Base-by-base conservation (phyloP, 768 basidiomycete genomes). In the Leccinum longicurvipes region DNA sequence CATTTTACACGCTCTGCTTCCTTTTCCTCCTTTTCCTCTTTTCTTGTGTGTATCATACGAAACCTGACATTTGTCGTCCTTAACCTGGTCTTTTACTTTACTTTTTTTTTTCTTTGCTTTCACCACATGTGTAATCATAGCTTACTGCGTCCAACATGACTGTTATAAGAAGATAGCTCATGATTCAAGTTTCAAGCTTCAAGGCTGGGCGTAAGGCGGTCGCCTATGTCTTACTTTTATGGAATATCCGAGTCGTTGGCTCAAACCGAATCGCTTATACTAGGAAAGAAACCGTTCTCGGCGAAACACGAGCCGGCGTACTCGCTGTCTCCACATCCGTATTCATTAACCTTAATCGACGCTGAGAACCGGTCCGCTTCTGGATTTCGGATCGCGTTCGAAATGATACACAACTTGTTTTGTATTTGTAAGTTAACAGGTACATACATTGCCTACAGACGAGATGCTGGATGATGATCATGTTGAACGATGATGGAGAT, bases 31-130 rank as follows among this genome's bases (percentile, higher is more conserved):
- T 55, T 55, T 32, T 11, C 47, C 56, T 48, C 42, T 52, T 54
- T 62, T 47, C 51, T 57, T 49, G 25, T 47, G 15, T 66, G 64
- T 61, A 66, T 50, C 53, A 53, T 59, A 60, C 36, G 14, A 28
- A 44, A 44, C 42, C 34, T 47, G 28, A 51, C 66, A 60, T 17
- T 36, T 9, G n/a, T 17, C 34, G 42, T 19, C n/a, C n/a, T n/a
- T 23, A 10, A 44, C 2, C 23, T 23, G 21, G 41, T 54, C 36
- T 27, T 44, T 23, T 24, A 11, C 15, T 50, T 15, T 19, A 7
- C 25, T 24, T 19, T 23, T 34, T 25, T 45, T 25, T 12, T 32
- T 23, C 10, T 29, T 17, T 21, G 21, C 34, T 34, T 41, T 41
- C 19, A n/a, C 11, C 3, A 19, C 15, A 41, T 41, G 12, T 55